A percentile compares a stretch with the other conserved stretches of the same genome.
These are phyloP conservation scores for Neofusicoccum laricinum DNA, from an alignment of 2,329 filamentous ascomycete genomes.

Conservation along the genomic window DNA sequence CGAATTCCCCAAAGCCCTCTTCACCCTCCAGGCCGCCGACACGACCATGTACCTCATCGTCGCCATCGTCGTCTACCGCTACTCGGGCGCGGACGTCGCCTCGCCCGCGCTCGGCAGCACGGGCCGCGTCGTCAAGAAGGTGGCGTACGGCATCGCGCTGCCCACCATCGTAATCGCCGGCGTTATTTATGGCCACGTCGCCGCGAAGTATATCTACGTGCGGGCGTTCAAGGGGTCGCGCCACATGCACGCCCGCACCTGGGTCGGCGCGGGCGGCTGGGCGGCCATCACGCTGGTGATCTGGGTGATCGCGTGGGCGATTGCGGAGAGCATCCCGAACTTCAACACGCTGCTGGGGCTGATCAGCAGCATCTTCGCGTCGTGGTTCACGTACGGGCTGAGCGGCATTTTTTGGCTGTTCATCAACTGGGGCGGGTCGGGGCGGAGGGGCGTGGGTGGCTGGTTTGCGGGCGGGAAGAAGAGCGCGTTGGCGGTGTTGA, in stretches of 20 bases:
- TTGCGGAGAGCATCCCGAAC: slow-evolving; percentile 68
- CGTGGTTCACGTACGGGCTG: slow-evolving; percentile 61
- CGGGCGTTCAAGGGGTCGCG: slow-evolving; percentile 61
- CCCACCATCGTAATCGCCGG: slow-evolving; percentile 71
- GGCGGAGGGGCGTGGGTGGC: not conserved
- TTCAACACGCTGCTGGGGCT: slow-evolving; percentile 67
- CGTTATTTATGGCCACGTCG: slow-evolving; percentile 67
- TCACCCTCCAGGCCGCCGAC: slow-evolving; percentile 58
- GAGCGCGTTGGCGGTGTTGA: not conserved
- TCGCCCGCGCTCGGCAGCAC: slow-evolving; percentile 67
- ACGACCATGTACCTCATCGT: slow-evolving; percentile 63
- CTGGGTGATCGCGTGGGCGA: slow-evolving; percentile 65
- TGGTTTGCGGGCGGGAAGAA: slow-evolving; percentile 1
- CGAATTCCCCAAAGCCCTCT: slow-evolving; percentile 62
- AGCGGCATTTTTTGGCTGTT: slow-evolving; percentile 41
- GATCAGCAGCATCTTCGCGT: slow-evolving; percentile 60
- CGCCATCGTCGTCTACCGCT: slow-evolving; percentile 67
- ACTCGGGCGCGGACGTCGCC: slow-evolving; percentile 58
- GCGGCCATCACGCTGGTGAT: slow-evolving; percentile 52
- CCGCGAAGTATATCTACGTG: slow-evolving; percentile 64
- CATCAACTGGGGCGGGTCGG: slow-evolving; percentile 35
- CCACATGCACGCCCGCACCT: slow-evolving; percentile 52
- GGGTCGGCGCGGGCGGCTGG: slow-evolving; percentile 51
- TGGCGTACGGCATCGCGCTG: slow-evolving; percentile 66
- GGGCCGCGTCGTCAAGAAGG: slow-evolving; percentile 54